These are phyloP conservation scores for Lentinula aciculospora DNA, from an alignment of 768 basidiomycete genomes.

Conservation along the genomic window DNA sequence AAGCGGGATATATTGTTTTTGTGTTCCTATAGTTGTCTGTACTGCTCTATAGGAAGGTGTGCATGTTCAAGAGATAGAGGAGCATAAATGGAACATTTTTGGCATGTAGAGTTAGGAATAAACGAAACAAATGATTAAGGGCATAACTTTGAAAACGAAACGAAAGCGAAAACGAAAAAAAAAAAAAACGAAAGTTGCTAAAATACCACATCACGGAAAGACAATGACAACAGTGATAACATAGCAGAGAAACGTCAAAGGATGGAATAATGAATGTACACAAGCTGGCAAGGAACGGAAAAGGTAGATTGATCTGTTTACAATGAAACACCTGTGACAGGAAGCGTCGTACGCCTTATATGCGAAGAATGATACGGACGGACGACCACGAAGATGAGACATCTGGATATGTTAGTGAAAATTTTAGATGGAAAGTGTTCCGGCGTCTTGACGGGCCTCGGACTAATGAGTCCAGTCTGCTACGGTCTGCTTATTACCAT, in stretches of 20 bases:
- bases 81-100: constrained; percentile 1
- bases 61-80: background rate
- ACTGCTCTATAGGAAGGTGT: background rate
- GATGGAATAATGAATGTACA: background rate
- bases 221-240: background rate
- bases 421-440: background rate
- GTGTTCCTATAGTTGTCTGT: constrained; percentile 6
- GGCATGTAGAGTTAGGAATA: background rate
- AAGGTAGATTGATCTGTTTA: background rate
- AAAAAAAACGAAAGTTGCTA: background rate
- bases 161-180: background rate
- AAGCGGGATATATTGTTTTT: background rate
- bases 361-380: background rate
- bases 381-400: background rate
- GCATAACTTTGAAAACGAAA: background rate
- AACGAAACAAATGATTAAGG: background rate
- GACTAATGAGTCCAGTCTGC: constrained; percentile 3
- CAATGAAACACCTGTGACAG: background rate
- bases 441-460: background rate
- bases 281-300: background rate
- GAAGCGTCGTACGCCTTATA: background rate
- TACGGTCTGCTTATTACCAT: background rate
- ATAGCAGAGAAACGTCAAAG: background rate
- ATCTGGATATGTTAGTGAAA: background rate
- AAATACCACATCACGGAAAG: no score